Evolutionary conservation across 495 filamentous ascomycete species (phyloP).

Genomic region (Terfezia claveryi): DNA sequence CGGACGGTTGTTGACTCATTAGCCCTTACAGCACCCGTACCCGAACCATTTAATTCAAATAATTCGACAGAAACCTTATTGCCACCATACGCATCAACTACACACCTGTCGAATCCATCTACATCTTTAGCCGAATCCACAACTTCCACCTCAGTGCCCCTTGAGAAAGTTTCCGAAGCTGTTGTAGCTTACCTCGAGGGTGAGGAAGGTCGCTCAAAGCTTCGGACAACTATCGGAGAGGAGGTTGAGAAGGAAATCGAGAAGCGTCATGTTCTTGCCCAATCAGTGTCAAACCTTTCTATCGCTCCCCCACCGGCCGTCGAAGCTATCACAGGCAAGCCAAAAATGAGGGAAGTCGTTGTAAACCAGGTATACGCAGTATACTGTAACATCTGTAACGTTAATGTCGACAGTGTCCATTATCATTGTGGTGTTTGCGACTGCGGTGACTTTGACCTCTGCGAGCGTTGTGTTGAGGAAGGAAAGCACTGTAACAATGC

Average conservation of each 20-base stretch:
- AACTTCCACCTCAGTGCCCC: conserved; percentile 4
- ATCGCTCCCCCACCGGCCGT: neutral
- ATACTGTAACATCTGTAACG: conserved; percentile 80
- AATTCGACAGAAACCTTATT: conserved; percentile 1
- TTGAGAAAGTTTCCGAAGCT: conserved; percentile 13
- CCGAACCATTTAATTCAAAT: neutral
- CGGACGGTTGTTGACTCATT: too few relatives aligned
- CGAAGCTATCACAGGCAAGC: neutral
- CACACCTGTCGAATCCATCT: conserved; percentile 4
- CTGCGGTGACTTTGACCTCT: conserved; percentile 85
- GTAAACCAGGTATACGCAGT: conserved; percentile 33
- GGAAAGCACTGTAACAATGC: conserved; percentile 55
- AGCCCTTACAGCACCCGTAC: neutral
- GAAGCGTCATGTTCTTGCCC: conserved; percentile 2
- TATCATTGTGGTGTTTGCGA: conserved; percentile 92
- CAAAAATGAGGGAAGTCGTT: conserved; percentile 2
- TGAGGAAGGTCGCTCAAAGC: conserved; percentile 14
- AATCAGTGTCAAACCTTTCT: neutral
- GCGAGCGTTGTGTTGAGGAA: conserved; percentile 48
- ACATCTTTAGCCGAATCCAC: neutral
- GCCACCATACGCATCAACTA: conserved; percentile 12
- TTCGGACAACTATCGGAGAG: conserved; percentile 17
- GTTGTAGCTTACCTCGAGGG: conserved; percentile 16
- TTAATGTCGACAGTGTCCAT: conserved; percentile 53
- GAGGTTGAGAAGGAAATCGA: conserved; percentile 10